Evolutionary conservation across 2,329 filamentous ascomycete species (phyloP).

Genomic region (Aureobasidium uvarum): DNA sequence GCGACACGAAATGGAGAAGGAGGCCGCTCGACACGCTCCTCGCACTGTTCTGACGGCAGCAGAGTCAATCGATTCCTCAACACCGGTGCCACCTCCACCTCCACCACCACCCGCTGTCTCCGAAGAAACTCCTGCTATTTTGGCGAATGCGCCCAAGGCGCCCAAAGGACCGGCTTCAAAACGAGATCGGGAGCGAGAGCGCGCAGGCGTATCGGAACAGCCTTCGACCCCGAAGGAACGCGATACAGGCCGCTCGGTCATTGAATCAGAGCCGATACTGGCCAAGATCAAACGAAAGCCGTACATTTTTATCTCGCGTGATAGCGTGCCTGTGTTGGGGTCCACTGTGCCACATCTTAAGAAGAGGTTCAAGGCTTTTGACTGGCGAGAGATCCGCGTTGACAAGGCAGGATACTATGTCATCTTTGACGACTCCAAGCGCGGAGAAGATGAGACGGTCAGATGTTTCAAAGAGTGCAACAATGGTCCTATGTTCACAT

Average conservation of each 20-base stretch:
- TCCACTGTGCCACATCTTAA: slow-evolving; percentile 87
- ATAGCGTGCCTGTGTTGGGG: slow-evolving; percentile 80
- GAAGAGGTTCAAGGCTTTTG: slow-evolving; percentile 79
- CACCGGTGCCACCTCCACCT: slow-evolving; percentile 32
- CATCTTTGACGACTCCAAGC: slow-evolving; percentile 75
- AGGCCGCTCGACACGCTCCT: slow-evolving; percentile 30
- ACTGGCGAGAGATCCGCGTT: slow-evolving; percentile 75
- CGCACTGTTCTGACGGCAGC: slow-evolving; percentile 2
- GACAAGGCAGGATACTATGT: slow-evolving; percentile 89
- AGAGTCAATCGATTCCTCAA: not conserved
- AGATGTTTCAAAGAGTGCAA: slow-evolving; percentile 77
- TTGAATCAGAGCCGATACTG: slow-evolving; percentile 66
- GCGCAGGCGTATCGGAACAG: slow-evolving; percentile 38
- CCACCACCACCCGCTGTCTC: slow-evolving; percentile 31
- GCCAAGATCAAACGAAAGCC: slow-evolving; percentile 72
- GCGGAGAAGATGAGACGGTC: slow-evolving; percentile 76
- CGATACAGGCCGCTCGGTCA: slow-evolving; percentile 50
- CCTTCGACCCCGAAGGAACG: slow-evolving; percentile 42
- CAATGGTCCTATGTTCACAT: slow-evolving; percentile 84
- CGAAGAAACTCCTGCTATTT: slow-evolving; percentile 59
- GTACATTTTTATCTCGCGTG: slow-evolving; percentile 85
- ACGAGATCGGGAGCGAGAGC: slow-evolving; percentile 44
- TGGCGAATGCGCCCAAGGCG: slow-evolving; percentile 83
- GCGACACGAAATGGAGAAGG: slow-evolving; percentile 57
- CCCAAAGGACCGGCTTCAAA: slow-evolving; percentile 72